A percentile compares a stretch with the other conserved stretches of the same genome.
These are phyloP conservation scores for Claviceps quebecensis DNA, from an alignment of 2,329 filamentous ascomycete genomes.

Conservation along the genomic window DNA sequence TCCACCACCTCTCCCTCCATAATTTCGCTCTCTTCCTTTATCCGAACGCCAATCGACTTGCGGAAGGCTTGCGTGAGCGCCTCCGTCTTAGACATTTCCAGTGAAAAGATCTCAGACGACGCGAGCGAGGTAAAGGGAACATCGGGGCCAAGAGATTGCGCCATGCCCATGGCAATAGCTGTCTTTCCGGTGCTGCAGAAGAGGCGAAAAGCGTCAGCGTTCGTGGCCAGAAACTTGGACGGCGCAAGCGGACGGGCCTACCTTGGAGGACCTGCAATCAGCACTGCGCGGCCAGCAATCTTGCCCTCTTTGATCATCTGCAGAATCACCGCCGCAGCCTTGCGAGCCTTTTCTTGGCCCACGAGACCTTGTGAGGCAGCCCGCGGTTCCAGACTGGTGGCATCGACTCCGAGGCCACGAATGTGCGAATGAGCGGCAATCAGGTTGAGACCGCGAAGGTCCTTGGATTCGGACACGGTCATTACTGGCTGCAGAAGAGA, in stretches of 20 bases:
- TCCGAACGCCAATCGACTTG: slow-evolving; percentile 93
- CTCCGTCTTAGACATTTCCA: slow-evolving; percentile 99
- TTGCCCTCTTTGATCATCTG: slow-evolving; percentile 99
- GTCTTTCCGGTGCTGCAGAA: slow-evolving; percentile 78
- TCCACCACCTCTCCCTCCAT: slow-evolving; percentile 99
- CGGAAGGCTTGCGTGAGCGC: slow-evolving; percentile 97
- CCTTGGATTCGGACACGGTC: slow-evolving; percentile 88
- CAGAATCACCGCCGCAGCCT: slow-evolving; percentile 88
- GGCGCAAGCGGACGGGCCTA: slow-evolving; percentile 15
- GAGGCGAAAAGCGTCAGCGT: background rate
- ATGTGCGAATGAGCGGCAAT: slow-evolving; percentile 98
- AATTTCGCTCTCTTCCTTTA: slow-evolving; percentile 98
- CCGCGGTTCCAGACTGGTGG: slow-evolving; percentile 78
- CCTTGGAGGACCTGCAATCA: slow-evolving; percentile 90
- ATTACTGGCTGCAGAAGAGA: slow-evolving; percentile 35
- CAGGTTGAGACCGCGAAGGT: slow-evolving; percentile 90
- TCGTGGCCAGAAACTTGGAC: background rate
- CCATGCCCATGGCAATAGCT: slow-evolving; percentile 97
- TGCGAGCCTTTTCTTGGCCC: slow-evolving; percentile 90
- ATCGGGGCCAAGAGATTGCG: slow-evolving; percentile 84
- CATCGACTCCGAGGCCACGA: slow-evolving; percentile 83
- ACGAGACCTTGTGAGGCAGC: slow-evolving; percentile 81
- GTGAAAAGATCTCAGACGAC: slow-evolving; percentile 92
- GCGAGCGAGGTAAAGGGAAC: slow-evolving; percentile 94
- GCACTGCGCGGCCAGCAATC: slow-evolving; percentile 85